Conservation (phyloP, 495 filamentous ascomycete genomes). For the Astrocystis sublimbata region DNA sequence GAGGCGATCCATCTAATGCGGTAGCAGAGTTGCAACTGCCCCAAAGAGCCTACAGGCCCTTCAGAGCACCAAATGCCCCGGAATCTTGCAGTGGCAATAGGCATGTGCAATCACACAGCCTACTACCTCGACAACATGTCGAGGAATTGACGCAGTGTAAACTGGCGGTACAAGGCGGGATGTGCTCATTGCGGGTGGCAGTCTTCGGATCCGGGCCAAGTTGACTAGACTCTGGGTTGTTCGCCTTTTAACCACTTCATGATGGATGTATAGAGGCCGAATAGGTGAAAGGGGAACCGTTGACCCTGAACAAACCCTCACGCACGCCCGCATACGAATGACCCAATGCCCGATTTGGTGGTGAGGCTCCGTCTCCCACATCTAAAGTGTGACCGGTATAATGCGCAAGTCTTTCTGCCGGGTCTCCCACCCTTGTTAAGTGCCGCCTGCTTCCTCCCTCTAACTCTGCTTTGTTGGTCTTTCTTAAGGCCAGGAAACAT, state of each 20-base stretch:
- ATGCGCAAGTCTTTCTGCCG: conserved; percentile 7
- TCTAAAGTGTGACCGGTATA: conserved; percentile 1
- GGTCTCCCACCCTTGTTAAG: not conserved
- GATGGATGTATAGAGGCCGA: conserved; percentile 12
- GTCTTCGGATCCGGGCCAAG: conserved; percentile 16
- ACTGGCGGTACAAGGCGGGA: conserved; percentile 13
- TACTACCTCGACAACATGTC: conserved; percentile 13
- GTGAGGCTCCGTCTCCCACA: conserved; percentile 1
- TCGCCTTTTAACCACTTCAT: conserved; percentile 11
- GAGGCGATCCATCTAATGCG: conserved; percentile 11
- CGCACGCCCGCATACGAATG: conserved; percentile 18
- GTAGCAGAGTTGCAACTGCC: conserved; percentile 14
- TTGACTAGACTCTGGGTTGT: conserved; percentile 19
- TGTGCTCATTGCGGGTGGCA: conserved; percentile 15
- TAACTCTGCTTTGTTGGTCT: conserved; percentile 11
- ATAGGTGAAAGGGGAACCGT: conserved; percentile 8
- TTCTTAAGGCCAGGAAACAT: conserved; percentile 4
- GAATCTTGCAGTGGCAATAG: conserved; percentile 6
- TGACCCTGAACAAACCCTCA: conserved; percentile 1
- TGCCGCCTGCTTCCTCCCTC: conserved; percentile 6
- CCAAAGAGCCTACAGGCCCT: conserved; percentile 20
- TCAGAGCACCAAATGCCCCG: conserved; percentile 11
- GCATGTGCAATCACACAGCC: conserved; percentile 13
- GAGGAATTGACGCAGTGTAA: conserved; percentile 11
- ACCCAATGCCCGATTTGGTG: conserved; percentile 11